Conservation (phyloP, 768 basidiomycete species). For the Kwoniella heveanensis region DNA sequence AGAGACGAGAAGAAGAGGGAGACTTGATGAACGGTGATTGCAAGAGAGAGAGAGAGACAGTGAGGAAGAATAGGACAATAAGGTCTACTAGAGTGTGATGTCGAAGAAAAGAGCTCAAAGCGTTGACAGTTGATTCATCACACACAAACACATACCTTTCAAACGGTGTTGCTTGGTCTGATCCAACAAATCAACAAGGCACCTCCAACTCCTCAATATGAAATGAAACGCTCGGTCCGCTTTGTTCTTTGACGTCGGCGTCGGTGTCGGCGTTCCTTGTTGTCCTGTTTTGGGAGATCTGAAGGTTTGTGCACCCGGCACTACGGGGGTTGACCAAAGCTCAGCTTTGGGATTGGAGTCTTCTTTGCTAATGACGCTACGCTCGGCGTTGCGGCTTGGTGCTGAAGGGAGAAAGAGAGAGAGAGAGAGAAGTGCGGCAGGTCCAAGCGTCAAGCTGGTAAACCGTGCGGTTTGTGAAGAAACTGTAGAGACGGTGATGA, state of each 20-base stretch:
- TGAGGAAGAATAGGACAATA: background rate
- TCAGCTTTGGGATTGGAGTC: background rate
- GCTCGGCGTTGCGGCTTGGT: constrained; percentile 1
- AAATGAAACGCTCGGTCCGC: background rate
- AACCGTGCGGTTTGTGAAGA: no score
- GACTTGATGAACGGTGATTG: no score
- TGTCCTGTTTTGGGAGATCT: background rate
- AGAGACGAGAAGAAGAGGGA: no score
- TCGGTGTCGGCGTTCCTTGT: background rate
- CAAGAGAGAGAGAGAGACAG: background rate
- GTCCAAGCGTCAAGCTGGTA: background rate
- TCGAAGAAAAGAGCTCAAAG: background rate
- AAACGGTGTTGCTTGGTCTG: background rate
- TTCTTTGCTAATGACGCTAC: background rate
- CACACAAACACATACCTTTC: constrained; percentile 1
- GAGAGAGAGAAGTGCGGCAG: no score
- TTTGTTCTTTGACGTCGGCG: background rate
- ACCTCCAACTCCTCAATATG: no score
- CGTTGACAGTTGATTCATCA: no score
- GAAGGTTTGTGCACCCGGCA: background rate
- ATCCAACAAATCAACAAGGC: no score
- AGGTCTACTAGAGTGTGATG: background rate
- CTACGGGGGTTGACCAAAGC: background rate
- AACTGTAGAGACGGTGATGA: no score
- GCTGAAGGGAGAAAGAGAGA: no score